phyloP scores from a whole-genome alignment of 306 rosid genomes.

The Vigna hirtella region DNA sequence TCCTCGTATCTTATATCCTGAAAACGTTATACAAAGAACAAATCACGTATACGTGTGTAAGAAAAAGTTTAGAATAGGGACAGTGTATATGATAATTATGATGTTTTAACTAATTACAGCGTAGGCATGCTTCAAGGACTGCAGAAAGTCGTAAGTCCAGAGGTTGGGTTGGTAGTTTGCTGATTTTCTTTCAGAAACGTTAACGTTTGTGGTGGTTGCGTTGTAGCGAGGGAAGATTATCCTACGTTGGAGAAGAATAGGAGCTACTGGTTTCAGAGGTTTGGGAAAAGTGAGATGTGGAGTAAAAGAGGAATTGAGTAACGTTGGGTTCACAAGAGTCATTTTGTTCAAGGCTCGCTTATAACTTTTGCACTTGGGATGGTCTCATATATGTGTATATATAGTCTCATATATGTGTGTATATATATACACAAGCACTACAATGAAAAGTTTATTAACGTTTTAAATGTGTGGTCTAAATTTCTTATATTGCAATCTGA shows the following conservation, averaged over 20 bases:
- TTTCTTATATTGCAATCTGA: too few species aligned
- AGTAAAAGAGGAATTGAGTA: background rate
- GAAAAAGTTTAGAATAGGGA: background rate
- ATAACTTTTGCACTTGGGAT: background rate
- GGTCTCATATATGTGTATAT: too few species aligned
- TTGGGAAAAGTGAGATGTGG: background rate
- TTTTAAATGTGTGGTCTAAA: background rate
- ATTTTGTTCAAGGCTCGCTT: background rate
- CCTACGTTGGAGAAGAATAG: background rate
- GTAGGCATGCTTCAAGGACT: constrained; percentile 51
- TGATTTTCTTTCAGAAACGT: constrained; percentile 42
- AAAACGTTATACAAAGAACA: background rate
- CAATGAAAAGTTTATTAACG: background rate
- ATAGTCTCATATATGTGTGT: too few species aligned
- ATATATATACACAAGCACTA: too few species aligned
- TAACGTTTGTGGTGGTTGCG: background rate
- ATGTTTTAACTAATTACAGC: constrained; percentile 30
- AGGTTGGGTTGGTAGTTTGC: constrained; percentile 56
- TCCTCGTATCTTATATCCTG: constrained; percentile 38
- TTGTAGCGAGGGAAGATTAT: constrained; percentile 19
- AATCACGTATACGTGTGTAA: background rate
- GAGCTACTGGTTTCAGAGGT: background rate
- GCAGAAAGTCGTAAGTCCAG: constrained; percentile 60
- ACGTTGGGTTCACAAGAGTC: background rate
- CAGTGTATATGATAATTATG: background rate